A percentile compares a stretch with the other conserved stretches of the same genome.
These are phyloP conservation scores for Amaranthus hypochondriacus DNA, from an alignment of 148 eudicot genomes.

Conservation along the genomic window DNA sequence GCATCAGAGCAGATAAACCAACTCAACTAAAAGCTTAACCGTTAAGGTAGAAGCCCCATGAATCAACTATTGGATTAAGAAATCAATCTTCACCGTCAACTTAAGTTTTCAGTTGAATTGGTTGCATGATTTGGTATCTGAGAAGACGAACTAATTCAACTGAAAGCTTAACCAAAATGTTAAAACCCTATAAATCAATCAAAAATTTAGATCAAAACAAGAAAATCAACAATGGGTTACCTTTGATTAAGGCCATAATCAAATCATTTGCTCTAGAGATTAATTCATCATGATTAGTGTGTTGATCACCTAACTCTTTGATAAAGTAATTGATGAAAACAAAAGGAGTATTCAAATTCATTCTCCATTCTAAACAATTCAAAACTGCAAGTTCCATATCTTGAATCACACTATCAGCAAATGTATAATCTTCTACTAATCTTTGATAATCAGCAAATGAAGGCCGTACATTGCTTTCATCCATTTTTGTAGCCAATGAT, in stretches of 20 bases:
- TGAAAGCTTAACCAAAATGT: too few species aligned
- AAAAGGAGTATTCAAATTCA: slow-evolving; percentile 47
- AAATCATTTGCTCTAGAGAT: slow-evolving; percentile 32
- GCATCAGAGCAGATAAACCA: too few species aligned
- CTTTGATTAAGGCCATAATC: slow-evolving; percentile 34
- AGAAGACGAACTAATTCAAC: too few species aligned
- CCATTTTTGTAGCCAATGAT: slow-evolving; percentile 48
- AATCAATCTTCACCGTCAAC: too few species aligned
- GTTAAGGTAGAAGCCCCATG: too few species aligned
- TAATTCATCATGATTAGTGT: not conserved
- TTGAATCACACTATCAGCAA: slow-evolving; percentile 24
- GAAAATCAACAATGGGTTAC: slow-evolving; percentile 16
- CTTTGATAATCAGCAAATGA: slow-evolving; percentile 18
- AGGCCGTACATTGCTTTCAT: slow-evolving; percentile 29
- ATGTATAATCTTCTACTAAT: slow-evolving; percentile 11
- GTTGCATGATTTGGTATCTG: too few species aligned
- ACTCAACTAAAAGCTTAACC: too few species aligned
- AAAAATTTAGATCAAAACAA: too few species aligned
- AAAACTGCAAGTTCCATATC: slow-evolving; percentile 48
- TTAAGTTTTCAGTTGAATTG: too few species aligned
- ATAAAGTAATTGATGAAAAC: slow-evolving; percentile 38
- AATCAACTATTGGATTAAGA: too few species aligned
- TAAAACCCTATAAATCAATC: too few species aligned
- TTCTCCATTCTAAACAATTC: slow-evolving; percentile 43
- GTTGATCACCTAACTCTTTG: slow-evolving; percentile 32